Evolutionary conservation across 1,284 basidiomycete genomes (phyloP).

Genomic region (Fomitopsis schrenkii): DNA sequence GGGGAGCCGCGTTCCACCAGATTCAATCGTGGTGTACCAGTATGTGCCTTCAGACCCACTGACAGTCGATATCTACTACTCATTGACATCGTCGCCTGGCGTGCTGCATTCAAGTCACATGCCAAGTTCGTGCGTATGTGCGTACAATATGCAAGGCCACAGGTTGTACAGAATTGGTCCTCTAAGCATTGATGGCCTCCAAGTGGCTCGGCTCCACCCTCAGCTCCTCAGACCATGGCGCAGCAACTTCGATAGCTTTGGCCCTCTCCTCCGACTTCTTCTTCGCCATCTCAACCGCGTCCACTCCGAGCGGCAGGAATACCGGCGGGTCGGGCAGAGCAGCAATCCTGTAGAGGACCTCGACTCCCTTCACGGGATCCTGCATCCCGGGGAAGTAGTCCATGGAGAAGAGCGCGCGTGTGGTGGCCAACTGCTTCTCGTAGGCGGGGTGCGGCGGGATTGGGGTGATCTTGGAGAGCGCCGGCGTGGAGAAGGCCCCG

Average conservation of each 20-base stretch:
- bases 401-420: background rate
- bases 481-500: slow-evolving; percentile 5
- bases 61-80: too few species aligned
- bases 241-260: slow-evolving; percentile 1
- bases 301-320: slow-evolving; percentile 5
- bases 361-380: slow-evolving; percentile 4
- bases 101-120: too few species aligned
- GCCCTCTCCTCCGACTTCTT: slow-evolving; percentile 2
- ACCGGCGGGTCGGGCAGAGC: slow-evolving; percentile 7
- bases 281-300: background rate
- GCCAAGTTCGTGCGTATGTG: too few species aligned
- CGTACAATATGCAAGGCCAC: too few species aligned
- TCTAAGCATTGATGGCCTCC: too few species aligned
- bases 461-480: background rate
- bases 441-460: slow-evolving; percentile 2
- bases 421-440: background rate
- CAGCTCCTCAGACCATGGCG: slow-evolving; percentile 12
- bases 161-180: too few species aligned
- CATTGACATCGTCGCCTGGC: too few species aligned
- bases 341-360: slow-evolving; percentile 1
- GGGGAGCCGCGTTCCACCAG: too few species aligned
- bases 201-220: too few species aligned
- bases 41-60: too few species aligned
- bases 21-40: too few species aligned
- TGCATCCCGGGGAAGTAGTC: background rate